These are phyloP conservation scores for Sporothrix curviconia DNA, from an alignment of 2,329 filamentous ascomycete species.

Conservation along the genomic window DNA sequence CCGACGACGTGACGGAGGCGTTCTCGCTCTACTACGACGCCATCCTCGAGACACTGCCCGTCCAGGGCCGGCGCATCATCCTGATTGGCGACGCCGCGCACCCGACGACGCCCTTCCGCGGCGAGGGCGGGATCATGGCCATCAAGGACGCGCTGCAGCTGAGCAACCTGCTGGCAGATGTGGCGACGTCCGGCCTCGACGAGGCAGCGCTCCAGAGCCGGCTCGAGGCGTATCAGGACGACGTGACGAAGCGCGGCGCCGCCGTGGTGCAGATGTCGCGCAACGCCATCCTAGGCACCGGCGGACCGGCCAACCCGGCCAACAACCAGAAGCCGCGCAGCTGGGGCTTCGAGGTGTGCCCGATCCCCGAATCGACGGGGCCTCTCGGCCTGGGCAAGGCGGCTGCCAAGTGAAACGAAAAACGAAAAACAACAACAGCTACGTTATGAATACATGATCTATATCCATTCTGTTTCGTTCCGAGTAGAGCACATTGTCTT, in stretches of 20 bases:
- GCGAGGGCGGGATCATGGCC: constrained; percentile 42
- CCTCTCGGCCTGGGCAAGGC: background rate
- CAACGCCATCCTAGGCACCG: background rate
- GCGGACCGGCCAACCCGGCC: background rate
- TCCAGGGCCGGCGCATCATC: constrained; percentile 25
- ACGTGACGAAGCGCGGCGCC: constrained; percentile 24
- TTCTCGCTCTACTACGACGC: constrained; percentile 19
- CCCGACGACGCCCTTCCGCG: constrained; percentile 40
- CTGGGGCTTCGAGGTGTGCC: constrained; percentile 17
- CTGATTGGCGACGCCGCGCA: constrained; percentile 42
- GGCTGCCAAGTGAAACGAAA: no score
- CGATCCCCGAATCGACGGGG: background rate
- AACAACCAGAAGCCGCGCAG: constrained; percentile 7
- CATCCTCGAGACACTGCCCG: constrained; percentile 31
- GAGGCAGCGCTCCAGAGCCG: constrained; percentile 11
- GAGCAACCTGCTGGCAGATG: constrained; percentile 21
- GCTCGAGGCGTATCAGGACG: constrained; percentile 24
- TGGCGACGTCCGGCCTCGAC: constrained; percentile 8
- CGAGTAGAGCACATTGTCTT: background rate
- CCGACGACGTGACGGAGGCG: constrained; percentile 25
- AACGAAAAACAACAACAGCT: no score
- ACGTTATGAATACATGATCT: background rate
- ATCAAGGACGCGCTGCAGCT: constrained; percentile 33
- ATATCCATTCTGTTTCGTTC: background rate
- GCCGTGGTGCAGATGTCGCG: constrained; percentile 19